phyloP scores from a whole-genome alignment of 2,329 filamentous ascomycete genomes.

The Nigrograna mackinnonii region DNA sequence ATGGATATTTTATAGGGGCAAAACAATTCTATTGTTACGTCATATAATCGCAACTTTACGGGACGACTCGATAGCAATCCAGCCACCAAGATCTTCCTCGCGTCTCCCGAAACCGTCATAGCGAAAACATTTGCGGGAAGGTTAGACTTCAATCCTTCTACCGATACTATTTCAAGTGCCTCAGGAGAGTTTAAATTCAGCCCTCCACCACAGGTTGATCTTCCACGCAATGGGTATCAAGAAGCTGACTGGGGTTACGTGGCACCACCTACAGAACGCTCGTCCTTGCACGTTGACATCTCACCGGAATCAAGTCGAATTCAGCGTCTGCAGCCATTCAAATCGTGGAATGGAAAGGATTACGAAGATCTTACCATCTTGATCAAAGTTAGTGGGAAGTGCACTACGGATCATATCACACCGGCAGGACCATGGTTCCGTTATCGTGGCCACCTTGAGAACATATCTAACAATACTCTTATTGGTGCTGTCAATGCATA shows the following conservation, averaged over 20 bases:
- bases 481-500: slow-evolving; percentile 96
- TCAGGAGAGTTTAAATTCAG: slow-evolving; percentile 90
- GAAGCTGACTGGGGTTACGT: slow-evolving; percentile 93
- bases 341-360: slow-evolving; percentile 91
- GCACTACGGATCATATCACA: slow-evolving; percentile 95
- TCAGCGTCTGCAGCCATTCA: slow-evolving; percentile 85
- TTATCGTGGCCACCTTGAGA: slow-evolving; percentile 98
- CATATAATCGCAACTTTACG: slow-evolving; percentile 99
- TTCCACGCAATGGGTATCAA: slow-evolving; percentile 84
- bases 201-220: slow-evolving; percentile 76
- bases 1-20: too few species aligned
- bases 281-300: slow-evolving; percentile 75
- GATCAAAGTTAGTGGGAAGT: slow-evolving; percentile 96
- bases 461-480: slow-evolving; percentile 99
- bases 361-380: slow-evolving; percentile 82
- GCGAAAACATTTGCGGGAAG: slow-evolving; percentile 82
- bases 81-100: slow-evolving; percentile 90
- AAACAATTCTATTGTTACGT: slow-evolving; percentile 95
- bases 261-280: slow-evolving; percentile 82
- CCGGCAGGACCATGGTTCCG: slow-evolving; percentile 98
- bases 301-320: slow-evolving; percentile 91
- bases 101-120: slow-evolving; percentile 86
- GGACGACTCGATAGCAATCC: slow-evolving; percentile 97
- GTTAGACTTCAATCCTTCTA: slow-evolving; percentile 92
- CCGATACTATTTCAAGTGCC: slow-evolving; percentile 87